Conservation (phyloP, 2,329 filamentous ascomycete species). For the Alternaria solani region DNA sequence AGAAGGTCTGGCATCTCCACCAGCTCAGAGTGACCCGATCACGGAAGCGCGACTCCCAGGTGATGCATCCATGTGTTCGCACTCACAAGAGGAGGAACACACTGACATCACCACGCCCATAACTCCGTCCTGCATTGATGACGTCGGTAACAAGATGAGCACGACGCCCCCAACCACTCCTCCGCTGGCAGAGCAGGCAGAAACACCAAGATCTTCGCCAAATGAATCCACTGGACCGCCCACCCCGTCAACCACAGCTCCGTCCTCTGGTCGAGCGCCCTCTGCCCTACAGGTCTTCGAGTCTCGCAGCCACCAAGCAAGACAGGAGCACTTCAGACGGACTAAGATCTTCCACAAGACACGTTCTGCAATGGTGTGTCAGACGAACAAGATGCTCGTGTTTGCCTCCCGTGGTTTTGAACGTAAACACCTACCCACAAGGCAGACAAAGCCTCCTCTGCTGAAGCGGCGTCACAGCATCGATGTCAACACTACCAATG, state of each 20-base stretch:
- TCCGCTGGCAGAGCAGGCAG: background rate
- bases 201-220: background rate
- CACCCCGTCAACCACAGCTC: background rate
- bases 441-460: slow-evolving; percentile 18
- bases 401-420: slow-evolving; percentile 25
- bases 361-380: slow-evolving; percentile 5
- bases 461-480: slow-evolving; percentile 32
- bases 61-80: background rate
- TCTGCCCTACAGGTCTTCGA: background rate
- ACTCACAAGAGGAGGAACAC: background rate
- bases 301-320: background rate
- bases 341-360: slow-evolving; percentile 19
- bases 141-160: background rate
- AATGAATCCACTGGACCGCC: background rate
- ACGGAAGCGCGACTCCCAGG: background rate
- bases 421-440: slow-evolving; percentile 24
- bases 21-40: background rate
- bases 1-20: background rate
- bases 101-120: background rate
- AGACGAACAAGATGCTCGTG: slow-evolving; percentile 12
- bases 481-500: slow-evolving; percentile 22
- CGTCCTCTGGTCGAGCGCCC: background rate
- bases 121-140: background rate
- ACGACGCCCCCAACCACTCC: background rate
- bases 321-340: slow-evolving; percentile 3